Evolutionary conservation across 768 basidiomycete species (phyloP).

Genomic region (Cyathus striatus): DNA sequence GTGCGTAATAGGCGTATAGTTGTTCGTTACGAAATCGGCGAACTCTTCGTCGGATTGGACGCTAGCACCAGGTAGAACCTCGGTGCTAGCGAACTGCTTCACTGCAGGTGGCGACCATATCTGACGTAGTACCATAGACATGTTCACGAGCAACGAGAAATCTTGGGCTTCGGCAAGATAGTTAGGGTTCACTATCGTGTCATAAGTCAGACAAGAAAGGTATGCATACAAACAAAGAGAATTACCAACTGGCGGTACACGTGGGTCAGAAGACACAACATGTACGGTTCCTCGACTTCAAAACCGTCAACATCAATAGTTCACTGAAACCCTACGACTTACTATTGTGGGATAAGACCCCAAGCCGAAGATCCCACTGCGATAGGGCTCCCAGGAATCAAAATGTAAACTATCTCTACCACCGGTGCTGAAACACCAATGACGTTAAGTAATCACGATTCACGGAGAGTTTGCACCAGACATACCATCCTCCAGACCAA

Average conservation of each 20-base stretch:
- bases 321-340: background rate
- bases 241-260: background rate
- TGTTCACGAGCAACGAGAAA: background rate
- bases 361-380: background rate
- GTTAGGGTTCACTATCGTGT: background rate
- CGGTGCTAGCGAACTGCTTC: background rate
- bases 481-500: background rate
- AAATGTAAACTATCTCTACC: background rate
- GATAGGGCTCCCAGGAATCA: rapidly evolving
- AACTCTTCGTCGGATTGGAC: background rate
- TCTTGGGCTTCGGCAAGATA: background rate
- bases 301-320: background rate
- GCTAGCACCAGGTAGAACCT: background rate
- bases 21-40: background rate
- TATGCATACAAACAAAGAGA: background rate
- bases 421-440: too few species aligned
- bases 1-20: background rate
- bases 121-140: background rate
- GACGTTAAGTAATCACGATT: too few species aligned
- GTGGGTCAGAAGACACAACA: background rate
- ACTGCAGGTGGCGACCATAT: background rate
- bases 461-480: too few species aligned
- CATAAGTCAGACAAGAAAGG: rapidly evolving
- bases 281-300: background rate
- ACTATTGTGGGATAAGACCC: background rate